These are phyloP conservation scores for Closterium sp. DNA, from an alignment of 139 green algal genomes.

Conservation along the genomic window DNA sequence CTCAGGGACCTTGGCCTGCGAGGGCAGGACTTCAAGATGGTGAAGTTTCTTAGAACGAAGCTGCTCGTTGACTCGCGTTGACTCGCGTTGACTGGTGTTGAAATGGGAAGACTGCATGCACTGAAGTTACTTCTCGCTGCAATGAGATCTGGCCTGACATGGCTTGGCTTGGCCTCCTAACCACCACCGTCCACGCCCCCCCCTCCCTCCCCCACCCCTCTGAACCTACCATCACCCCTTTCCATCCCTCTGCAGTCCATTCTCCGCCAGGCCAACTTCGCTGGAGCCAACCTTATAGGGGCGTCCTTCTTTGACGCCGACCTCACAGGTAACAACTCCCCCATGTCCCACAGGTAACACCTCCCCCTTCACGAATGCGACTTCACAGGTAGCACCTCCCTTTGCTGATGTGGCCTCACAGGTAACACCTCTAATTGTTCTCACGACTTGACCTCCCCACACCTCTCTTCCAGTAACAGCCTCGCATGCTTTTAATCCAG, in stretches of 20 bases:
- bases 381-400: not conserved
- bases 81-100: not conserved
- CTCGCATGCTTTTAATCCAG: too few species aligned
- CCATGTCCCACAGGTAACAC: not conserved
- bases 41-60: too few species aligned
- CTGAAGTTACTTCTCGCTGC: too few species aligned
- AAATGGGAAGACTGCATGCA: too few species aligned
- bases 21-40: conserved; percentile 49
- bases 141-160: too few species aligned
- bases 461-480: too few species aligned
- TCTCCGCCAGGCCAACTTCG: conserved; percentile 47
- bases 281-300: conserved; percentile 37
- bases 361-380: not conserved
- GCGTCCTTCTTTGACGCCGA: conserved; percentile 49
- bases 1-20: conserved; percentile 47
- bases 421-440: not conserved
- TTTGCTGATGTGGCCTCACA: not conserved
- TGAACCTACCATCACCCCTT: not conserved
- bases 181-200: too few species aligned
- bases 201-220: not conserved
- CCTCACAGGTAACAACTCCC: conserved; percentile 36
- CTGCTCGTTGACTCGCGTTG: not conserved
- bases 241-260: conserved; percentile 28
- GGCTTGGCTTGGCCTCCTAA: too few species aligned
- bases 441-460: too few species aligned